phyloP scores from a whole-genome alignment of 108 stramenopile species.

The Skeletonema potamos region DNA sequence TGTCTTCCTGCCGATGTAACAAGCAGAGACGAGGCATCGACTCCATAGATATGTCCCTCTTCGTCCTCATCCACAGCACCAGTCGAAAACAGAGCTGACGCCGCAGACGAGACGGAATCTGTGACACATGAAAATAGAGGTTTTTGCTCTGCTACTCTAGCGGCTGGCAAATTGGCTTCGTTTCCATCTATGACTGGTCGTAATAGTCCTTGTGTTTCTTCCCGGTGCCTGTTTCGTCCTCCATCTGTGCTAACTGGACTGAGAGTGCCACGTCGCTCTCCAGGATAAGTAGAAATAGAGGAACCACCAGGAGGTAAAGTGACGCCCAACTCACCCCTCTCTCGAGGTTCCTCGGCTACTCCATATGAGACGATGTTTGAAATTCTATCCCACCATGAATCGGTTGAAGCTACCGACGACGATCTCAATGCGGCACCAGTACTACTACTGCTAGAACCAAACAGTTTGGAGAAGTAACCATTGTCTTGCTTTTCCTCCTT shows the following conservation, averaged over 20 bases:
- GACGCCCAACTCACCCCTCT: slow-evolving; percentile 46
- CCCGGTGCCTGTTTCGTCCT: slow-evolving; percentile 11
- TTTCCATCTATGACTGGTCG: slow-evolving; percentile 40
- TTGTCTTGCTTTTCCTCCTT: slow-evolving; percentile 16
- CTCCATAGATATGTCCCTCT: slow-evolving; percentile 78
- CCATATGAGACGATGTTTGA: slow-evolving; percentile 21
- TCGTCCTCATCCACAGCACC: slow-evolving; percentile 43
- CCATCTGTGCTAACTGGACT: slow-evolving; percentile 1
- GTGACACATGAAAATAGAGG: slow-evolving; percentile 80
- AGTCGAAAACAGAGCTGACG: slow-evolving; percentile 32
- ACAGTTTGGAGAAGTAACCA: slow-evolving; percentile 38
- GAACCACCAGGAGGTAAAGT: slow-evolving; percentile 50
- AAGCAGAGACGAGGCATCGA: slow-evolving; percentile 67
- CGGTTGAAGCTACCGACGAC: slow-evolving; percentile 13
- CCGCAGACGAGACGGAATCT: slow-evolving; percentile 64
- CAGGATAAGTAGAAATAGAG: slow-evolving; percentile 21
- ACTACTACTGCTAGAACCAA: slow-evolving; percentile 13
- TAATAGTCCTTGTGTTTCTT: slow-evolving; percentile 45
- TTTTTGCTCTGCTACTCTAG: slow-evolving; percentile 60
- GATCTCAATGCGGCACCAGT: slow-evolving; percentile 3
- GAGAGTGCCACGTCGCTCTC: slow-evolving; percentile 13
- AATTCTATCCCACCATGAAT: slow-evolving; percentile 38
- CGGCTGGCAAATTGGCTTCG: slow-evolving; percentile 45
- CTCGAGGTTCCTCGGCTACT: slow-evolving; percentile 25
- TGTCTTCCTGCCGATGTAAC: slow-evolving; percentile 59